Evolutionary conservation across 1,284 basidiomycete species (phyloP), one percentile per base, ranked within the genome.

Genomic region (Inonotus obliquus): DNA sequence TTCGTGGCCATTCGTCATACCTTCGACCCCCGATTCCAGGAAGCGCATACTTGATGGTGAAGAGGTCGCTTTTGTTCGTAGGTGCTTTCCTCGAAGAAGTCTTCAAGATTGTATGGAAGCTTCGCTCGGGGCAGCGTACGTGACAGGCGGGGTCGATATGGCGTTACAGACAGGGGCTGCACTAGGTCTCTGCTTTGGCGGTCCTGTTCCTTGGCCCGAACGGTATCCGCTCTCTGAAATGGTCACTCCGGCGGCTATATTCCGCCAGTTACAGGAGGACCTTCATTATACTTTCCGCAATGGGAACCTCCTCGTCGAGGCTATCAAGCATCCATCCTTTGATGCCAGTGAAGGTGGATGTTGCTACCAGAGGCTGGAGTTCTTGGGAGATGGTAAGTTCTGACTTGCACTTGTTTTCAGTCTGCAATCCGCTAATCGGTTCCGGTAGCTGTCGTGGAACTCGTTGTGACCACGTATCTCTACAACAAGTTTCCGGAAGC

Each of bases 91-190:
- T 2, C 79, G 89, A 39, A 75, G 90, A 63, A 87, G 88, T 69
- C 73, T 94, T 63, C 91, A 92, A 68, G 92, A 94, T 69, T 91
- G 88, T 67, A 89, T 92, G 83, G 92, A 95, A 70, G 87, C 92
- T 0, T 79, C 84, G 2, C 74, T 94, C 1, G 92, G 91, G 10
- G 91, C 89, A 0, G 81, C 83, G 38, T 92, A 86, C 68, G 65
- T 85, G 9, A 78, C 82, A 6, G 90, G 89, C 10, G 90, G 91
- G 0, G 81, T 93, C 37, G 71, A 79, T 17, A 81, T 84, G 76
- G 84, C 87, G 1, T 73, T 94, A 56, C 77, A 74, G n/a, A 74
- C 83, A 5, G 91, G 91, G 9, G 79, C 78, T 1, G 76, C 79
- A 3, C 74, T 94, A 21, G 85, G 85, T 0, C 70, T 94, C 35